Evolutionary conservation across 2,329 filamentous ascomycete species (phyloP).

Genomic region (Magnaporthiopsis incrustans): DNA sequence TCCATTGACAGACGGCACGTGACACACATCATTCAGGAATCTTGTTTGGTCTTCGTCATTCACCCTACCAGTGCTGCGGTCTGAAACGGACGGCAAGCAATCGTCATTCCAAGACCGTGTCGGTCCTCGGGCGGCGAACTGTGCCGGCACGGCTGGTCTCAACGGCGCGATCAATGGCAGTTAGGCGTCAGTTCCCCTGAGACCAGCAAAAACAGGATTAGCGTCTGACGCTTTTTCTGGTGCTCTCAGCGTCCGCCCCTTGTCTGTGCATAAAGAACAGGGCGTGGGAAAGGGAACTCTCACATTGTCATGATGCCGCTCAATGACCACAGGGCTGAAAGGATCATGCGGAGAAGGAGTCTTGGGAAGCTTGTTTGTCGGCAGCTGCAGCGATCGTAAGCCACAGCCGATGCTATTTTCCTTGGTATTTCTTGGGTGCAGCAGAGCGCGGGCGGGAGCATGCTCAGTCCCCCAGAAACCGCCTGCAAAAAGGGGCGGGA

Average conservation of each 20-base stretch:
- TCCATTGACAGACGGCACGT: neutral
- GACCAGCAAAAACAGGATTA: neutral
- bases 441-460: no score
- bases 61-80: neutral
- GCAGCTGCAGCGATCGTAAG: neutral
- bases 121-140: no score
- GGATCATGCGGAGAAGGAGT: neutral
- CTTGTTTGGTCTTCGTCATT: neutral
- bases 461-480: no score
- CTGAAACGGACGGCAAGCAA: neutral
- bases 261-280: neutral
- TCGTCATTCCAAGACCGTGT: neutral
- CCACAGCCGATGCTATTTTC: neutral
- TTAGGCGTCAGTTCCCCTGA: neutral
- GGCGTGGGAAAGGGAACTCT: neutral
- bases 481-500: no score
- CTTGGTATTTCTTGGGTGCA: neutral
- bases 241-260: neutral
- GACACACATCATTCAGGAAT: neutral
- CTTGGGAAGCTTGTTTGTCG: neutral
- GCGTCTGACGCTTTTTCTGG: no score
- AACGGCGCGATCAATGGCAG: no score
- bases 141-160: no score
- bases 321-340: neutral
- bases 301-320: neutral